Conservation (phyloP, 352 stramenopile species). For the Phytophthora sansomeana region DNA sequence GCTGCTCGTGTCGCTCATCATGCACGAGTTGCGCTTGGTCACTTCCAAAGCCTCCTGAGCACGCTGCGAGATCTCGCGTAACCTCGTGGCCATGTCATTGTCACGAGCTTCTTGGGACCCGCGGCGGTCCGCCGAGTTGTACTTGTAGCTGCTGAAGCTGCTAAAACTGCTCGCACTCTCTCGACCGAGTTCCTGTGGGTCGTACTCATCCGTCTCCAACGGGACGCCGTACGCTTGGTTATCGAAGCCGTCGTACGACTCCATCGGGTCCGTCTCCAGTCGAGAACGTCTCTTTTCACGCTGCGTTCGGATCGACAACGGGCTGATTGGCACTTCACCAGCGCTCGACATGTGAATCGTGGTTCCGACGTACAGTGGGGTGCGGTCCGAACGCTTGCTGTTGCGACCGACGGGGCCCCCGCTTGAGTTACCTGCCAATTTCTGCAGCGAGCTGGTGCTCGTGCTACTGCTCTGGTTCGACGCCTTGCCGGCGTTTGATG, state of each 20-base stretch:
- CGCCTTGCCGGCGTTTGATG: conserved; percentile 38
- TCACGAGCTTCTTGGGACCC: conserved; percentile 53
- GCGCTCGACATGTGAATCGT: conserved; percentile 52
- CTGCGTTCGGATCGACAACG: conserved; percentile 59
- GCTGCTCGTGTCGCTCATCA: conserved; percentile 83
- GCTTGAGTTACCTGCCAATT: conserved; percentile 27
- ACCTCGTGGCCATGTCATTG: conserved; percentile 58
- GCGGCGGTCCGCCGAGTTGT: conserved; percentile 34
- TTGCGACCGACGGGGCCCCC: conserved; percentile 3
- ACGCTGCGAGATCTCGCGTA: conserved; percentile 71
- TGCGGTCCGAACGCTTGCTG: conserved; percentile 19
- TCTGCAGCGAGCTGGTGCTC: conserved; percentile 41
- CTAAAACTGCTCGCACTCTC: conserved; percentile 38
- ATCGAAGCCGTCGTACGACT: conserved; percentile 70
- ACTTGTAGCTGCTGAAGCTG: conserved; percentile 39
- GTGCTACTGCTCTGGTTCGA: conserved; percentile 64
- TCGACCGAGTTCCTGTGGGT: conserved; percentile 16
- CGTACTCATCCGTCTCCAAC: conserved; percentile 50
- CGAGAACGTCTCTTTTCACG: conserved; percentile 48
- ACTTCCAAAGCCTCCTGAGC: conserved; percentile 72
- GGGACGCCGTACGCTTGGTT: conserved; percentile 50
- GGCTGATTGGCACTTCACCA: conserved; percentile 61
- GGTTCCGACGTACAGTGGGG: conserved; percentile 39
- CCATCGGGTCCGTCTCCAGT: conserved; percentile 72
- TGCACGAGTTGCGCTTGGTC: conserved; percentile 73